These are phyloP conservation scores for Fraxinus latifolia DNA, from an alignment of 305 asterid genomes.

Conservation along the genomic window DNA sequence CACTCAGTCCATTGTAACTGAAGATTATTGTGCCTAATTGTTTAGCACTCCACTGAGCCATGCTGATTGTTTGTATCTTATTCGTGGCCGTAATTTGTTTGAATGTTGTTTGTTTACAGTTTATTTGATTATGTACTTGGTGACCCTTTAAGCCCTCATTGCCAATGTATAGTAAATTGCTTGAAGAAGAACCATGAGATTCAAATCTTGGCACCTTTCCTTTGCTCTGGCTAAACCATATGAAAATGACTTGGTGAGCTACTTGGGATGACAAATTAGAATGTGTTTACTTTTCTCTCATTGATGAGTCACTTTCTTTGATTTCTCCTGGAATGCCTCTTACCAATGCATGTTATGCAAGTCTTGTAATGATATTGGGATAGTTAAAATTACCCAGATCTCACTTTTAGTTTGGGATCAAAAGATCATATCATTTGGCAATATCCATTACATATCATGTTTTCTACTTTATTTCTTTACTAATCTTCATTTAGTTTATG, in stretches of 20 bases:
- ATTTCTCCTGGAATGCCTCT: neutral
- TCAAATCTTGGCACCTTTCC: neutral
- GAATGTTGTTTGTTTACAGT: neutral
- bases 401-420: neutral
- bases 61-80: neutral
- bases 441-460: neutral
- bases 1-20: neutral
- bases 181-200: neutral
- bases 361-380: neutral
- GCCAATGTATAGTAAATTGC: neutral
- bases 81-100: neutral
- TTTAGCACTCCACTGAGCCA: neutral
- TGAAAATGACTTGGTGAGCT: neutral
- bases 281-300: neutral
- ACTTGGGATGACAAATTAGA: neutral
- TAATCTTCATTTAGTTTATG: slow-evolving; percentile 9
- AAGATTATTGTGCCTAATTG: neutral
- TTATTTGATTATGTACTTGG: neutral
- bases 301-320: neutral
- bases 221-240: neutral
- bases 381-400: neutral
- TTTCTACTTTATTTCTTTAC: slow-evolving; percentile 13
- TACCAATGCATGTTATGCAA: neutral
- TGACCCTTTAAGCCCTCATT: neutral
- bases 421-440: neutral